Evolutionary conservation across 345 rosid species (phyloP).

Genomic region (Populus davidiana): DNA sequence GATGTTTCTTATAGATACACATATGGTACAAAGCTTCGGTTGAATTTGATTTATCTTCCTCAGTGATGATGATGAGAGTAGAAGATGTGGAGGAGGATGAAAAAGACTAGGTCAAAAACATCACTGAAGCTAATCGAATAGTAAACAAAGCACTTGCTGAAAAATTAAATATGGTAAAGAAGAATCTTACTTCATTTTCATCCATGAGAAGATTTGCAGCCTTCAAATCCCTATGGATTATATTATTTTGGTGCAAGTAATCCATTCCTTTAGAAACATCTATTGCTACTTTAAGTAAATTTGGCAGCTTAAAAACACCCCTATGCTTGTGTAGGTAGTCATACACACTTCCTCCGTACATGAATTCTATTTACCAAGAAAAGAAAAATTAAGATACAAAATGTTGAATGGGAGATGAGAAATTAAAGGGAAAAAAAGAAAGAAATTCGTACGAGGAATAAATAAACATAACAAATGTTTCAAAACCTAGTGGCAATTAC

Average conservation of each 20-base stretch:
- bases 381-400: constrained; percentile 8
- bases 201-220: constrained; percentile 96
- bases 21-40: background rate
- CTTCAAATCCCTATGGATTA: constrained; percentile 94
- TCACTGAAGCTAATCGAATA: background rate
- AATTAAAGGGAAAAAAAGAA: background rate
- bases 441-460: background rate
- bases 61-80: background rate
- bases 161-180: background rate
- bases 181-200: constrained; percentile 79
- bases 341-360: constrained; percentile 98
- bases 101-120: background rate
- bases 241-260: constrained; percentile 91
- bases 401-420: background rate
- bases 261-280: constrained; percentile 98
- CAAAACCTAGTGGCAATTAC: constrained; percentile 33
- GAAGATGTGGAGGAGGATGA: background rate
- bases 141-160: background rate
- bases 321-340: constrained; percentile 93
- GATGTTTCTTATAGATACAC: background rate
- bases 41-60: background rate
- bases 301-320: constrained; percentile 88
- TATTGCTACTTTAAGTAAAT: constrained; percentile 79
- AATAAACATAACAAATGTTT: background rate
- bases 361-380: constrained; percentile 51